These are phyloP conservation scores for Pseudoscleropodium purum DNA, from an alignment of 225 moss, liverwort and hornwort species.

Conservation along the genomic window DNA sequence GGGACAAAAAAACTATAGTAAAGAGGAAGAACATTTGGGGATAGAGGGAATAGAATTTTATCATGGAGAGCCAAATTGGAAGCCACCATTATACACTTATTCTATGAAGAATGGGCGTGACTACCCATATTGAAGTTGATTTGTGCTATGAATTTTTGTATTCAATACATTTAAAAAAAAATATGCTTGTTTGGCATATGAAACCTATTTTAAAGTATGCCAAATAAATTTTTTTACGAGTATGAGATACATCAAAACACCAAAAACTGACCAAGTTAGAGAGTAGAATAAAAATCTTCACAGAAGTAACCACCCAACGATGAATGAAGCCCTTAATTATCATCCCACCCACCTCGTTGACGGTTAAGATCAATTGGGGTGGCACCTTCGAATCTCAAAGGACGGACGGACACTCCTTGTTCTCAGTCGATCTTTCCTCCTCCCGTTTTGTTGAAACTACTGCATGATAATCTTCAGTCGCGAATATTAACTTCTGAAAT, in stretches of 20 bases:
- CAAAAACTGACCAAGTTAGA: background rate
- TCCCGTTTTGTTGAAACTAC: background rate
- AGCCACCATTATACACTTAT: too few relatives aligned
- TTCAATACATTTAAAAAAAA: too few relatives aligned
- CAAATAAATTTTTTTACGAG: too few relatives aligned
- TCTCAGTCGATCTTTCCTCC: background rate
- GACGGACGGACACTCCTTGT: background rate
- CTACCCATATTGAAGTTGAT: too few relatives aligned
- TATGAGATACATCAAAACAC: background rate
- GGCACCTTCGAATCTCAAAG: background rate
- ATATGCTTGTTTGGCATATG: too few relatives aligned
- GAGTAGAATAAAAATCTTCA: too few relatives aligned
- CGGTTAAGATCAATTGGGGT: conserved; percentile 4
- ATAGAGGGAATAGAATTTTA: too few relatives aligned
- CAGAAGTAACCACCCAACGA: background rate
- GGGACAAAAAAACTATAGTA: too few relatives aligned
- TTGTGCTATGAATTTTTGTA: background rate
- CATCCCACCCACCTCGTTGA: background rate
- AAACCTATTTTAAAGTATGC: too few relatives aligned
- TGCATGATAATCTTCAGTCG: background rate
- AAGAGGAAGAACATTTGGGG: too few relatives aligned
- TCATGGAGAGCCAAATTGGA: too few relatives aligned
- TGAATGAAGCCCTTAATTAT: background rate
- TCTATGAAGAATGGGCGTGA: too few relatives aligned
- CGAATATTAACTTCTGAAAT: background rate